A percentile compares a stretch with the other conserved stretches of the same genome.
These are phyloP conservation scores for Suillus sp. DNA, from an alignment of 768 basidiomycete genomes.

Conservation along the genomic window DNA sequence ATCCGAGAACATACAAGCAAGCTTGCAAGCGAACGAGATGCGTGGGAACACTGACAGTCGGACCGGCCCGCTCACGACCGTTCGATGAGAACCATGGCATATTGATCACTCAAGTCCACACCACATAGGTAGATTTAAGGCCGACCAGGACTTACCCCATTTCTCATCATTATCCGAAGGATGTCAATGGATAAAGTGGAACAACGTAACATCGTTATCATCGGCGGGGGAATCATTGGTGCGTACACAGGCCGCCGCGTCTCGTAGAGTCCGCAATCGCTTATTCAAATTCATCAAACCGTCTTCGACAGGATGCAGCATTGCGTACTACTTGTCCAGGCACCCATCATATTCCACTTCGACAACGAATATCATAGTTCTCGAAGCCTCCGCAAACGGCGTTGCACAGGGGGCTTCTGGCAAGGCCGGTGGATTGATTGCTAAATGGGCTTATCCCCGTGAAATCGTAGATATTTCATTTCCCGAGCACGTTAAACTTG, in stretches of 20 bases:
- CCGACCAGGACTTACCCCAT: neutral
- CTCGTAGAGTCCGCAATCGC: neutral
- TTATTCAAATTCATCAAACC: neutral
- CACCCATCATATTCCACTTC: conserved; percentile 49
- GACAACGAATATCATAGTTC: conserved; percentile 53
- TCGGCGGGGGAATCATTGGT: conserved; percentile 89
- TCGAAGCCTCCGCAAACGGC: conserved; percentile 69
- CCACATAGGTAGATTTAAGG: neutral
- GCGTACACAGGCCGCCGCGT: neutral
- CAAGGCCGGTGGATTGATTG: conserved; percentile 84
- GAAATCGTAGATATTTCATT: conserved; percentile 68
- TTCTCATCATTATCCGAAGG: conserved; percentile 8
- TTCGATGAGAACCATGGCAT: neutral
- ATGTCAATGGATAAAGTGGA: conserved; percentile 21
- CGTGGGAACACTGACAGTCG: neutral
- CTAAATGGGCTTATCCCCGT: conserved; percentile 81
- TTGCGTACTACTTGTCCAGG: conserved; percentile 75
- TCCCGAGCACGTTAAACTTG: conserved; percentile 71
- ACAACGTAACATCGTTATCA: conserved; percentile 58
- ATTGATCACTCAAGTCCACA: neutral
- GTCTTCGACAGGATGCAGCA: conserved; percentile 46
- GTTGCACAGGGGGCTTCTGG: conserved; percentile 82
- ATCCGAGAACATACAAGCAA: neutral
- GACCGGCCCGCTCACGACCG: neutral
- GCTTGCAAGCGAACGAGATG: too few relatives aligned